Base-by-base conservation (phyloP, 2,329 filamentous ascomycete species). In the Arthrobotrys entomopaga region DNA sequence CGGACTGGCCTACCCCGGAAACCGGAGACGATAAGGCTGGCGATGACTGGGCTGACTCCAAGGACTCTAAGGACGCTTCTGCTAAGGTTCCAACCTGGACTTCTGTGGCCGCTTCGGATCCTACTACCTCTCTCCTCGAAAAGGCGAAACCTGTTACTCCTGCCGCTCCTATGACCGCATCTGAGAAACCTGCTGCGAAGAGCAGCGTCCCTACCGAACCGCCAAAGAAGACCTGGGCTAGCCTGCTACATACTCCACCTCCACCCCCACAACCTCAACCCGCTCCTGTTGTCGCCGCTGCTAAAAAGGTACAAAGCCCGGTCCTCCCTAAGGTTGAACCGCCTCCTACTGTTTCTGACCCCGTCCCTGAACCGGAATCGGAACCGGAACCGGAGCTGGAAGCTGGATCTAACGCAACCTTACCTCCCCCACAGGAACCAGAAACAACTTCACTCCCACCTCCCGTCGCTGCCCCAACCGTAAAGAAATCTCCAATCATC, bases 171-270 rank as follows among this genome's bases (percentile, higher is more conserved):
- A 72, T 72, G 67, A 72, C 67, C 11, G 67, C 67, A 40, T 59
- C 90, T 75, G 86, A 88, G 76, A 90, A 93, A 80, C 90, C 90
- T 13, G 81, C 83, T 73, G 87, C 86, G 73, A 91, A 88, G 88
- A 82, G 85, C 74, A 81, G 85, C 74, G 81, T 84, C 53, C 79
- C 82, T 40, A 81, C 83, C 59, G 83, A 84, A 50, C 80, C 83
- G 52, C 76, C 79, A 53, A 80, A 82, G 58, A 81, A 80, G 78
- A 78, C 83, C 58, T 86, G 83, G 85, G 82, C 81, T 53, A 82
- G 81, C 72, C 82, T 81, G 57, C 52, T 73, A 40, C 69, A 73
- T 20, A n/a, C 64, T 34, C 69, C 69, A 10, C 54, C 61, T 15
- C 54, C 54, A 42, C 69, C 59, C n/a, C 66, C 66, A 34, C 66